phyloP scores from a whole-genome alignment of 495 filamentous ascomycete species.

The Cenococcum geophilum region DNA sequence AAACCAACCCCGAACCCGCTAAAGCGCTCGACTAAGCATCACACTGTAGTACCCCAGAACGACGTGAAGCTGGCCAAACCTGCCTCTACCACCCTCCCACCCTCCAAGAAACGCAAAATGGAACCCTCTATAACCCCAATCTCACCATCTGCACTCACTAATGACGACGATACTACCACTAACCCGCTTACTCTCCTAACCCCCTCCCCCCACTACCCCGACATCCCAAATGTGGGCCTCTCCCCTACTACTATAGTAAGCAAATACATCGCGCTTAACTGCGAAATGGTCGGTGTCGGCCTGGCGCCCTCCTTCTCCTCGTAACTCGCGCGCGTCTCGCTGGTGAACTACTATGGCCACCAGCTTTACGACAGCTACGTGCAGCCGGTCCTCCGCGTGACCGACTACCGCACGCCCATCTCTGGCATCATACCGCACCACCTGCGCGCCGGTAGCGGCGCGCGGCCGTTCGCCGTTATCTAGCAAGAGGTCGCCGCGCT shows the following conservation, averaged over 20 bases:
- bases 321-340: conserved; percentile 72
- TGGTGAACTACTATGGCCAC: conserved; percentile 87
- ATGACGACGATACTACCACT: not conserved
- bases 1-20: not conserved
- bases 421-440: conserved; percentile 68
- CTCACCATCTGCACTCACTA: not conserved
- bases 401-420: conserved; percentile 82
- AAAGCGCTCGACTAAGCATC: not conserved
- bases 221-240: conserved; percentile 46
- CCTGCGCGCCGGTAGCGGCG: conserved; percentile 47
- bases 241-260: conserved; percentile 51
- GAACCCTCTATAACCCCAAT: conserved; percentile 20
- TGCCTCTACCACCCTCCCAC: conserved; percentile 20
- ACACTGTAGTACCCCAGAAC: not conserved
- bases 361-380: conserved; percentile 92
- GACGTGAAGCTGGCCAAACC: not conserved
- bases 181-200: conserved; percentile 24
- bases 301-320: conserved; percentile 53
- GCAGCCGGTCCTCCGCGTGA: conserved; percentile 64
- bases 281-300: conserved; percentile 91
- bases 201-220: conserved; percentile 18
- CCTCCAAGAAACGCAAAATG: conserved; percentile 28
- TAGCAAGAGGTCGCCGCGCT: conserved; percentile 67
- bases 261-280: conserved; percentile 89
- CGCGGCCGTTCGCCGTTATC: conserved; percentile 57